phyloP scores from a whole-genome alignment of 78 protist species.

The Creolimax fragrantissima region DNA sequence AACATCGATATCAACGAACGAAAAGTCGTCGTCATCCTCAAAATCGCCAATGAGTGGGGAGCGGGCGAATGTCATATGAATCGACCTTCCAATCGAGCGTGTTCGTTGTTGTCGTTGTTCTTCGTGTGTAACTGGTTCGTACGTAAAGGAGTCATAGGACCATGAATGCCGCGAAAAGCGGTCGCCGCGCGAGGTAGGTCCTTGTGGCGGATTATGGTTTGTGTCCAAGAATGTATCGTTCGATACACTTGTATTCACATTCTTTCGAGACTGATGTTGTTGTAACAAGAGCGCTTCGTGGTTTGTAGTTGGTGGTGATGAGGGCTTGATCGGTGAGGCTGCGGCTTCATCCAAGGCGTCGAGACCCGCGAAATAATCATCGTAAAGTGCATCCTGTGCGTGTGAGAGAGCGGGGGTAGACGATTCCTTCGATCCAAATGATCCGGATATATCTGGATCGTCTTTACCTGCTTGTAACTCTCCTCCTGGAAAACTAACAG shows the following conservation, averaged over 20 bases:
- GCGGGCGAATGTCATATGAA: background rate
- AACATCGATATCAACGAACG: background rate
- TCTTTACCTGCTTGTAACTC: background rate
- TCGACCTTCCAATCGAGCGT: background rate
- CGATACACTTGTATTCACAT: background rate
- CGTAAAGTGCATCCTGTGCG: too few species aligned
- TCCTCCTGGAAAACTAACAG: background rate
- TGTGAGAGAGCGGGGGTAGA: too few species aligned
- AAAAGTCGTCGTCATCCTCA: background rate
- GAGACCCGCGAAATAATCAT: background rate
- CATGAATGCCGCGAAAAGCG: background rate
- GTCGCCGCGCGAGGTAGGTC: background rate
- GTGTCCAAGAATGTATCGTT: background rate
- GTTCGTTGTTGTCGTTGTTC: too few species aligned
- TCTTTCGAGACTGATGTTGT: background rate
- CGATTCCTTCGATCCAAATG: background rate
- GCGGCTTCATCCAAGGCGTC: background rate
- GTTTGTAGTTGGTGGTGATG: background rate
- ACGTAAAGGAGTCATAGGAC: background rate
- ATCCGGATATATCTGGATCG: background rate
- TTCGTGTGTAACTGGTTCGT: background rate
- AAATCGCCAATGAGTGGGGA: background rate
- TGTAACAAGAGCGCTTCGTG: too few species aligned
- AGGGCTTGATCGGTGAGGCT: background rate
- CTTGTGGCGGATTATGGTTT: background rate